A percentile compares a stretch with the other conserved stretches of the same genome.
phyloP scores from a whole-genome alignment of 768 basidiomycete species.

The Xerocomus brunneocitrinus region DNA sequence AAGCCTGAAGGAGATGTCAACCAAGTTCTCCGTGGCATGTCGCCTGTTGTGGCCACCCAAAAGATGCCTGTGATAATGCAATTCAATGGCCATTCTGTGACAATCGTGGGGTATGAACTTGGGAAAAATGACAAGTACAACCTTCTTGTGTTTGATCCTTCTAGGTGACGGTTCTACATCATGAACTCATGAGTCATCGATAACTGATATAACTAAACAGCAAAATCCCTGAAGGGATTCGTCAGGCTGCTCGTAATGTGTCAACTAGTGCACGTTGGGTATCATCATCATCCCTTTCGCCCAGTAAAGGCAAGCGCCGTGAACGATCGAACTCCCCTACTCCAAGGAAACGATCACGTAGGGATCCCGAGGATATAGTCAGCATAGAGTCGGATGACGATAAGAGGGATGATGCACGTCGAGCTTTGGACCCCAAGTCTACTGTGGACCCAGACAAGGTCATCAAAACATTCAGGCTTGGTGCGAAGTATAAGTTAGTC shows the following conservation, averaged over 20 bases:
- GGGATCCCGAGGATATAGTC: conserved; percentile 25
- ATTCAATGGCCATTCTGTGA: conserved; percentile 81
- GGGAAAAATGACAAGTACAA: conserved; percentile 51
- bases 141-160: conserved; percentile 77
- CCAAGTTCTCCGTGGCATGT: conserved; percentile 47
- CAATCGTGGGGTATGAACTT: conserved; percentile 80
- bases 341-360: conserved; percentile 29
- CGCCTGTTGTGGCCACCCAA: conserved; percentile 51
- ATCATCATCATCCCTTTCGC: conserved; percentile 7
- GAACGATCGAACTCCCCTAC: conserved; percentile 17
- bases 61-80: conserved; percentile 83
- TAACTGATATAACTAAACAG: conserved; percentile 9
- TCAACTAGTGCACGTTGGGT: conserved; percentile 1
- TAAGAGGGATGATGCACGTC: not conserved
- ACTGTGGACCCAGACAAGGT: conserved; percentile 31
- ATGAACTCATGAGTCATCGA: not conserved
- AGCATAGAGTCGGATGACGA: conserved; percentile 21
- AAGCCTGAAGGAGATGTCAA: conserved; percentile 38
- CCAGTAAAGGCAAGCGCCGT: conserved; percentile 22
- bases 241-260: conserved; percentile 18
- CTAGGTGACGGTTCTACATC: conserved; percentile 39
- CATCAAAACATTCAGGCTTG: conserved; percentile 49
- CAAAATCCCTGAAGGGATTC: conserved; percentile 10
- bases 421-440: not conserved
- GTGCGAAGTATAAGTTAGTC: conserved; percentile 40